Base-by-base conservation (phyloP, 2,329 filamentous ascomycete species). In the Xylaria sp. region DNA sequence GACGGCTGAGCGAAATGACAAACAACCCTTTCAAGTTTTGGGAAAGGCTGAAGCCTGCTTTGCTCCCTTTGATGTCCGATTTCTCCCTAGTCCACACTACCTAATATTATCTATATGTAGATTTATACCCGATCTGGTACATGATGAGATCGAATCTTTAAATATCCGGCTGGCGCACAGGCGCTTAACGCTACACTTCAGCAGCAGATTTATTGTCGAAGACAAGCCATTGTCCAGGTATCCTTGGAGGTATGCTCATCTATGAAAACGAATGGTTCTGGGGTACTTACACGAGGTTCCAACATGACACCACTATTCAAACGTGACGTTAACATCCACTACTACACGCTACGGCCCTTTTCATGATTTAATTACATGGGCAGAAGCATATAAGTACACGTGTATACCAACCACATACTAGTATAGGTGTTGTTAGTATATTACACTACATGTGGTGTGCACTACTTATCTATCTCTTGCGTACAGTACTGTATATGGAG, bases 121-220 rank as follows among this genome's bases (percentile, higher is more conserved):
- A 44, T 20, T 27, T 29, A 49, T 31, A 17, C 51, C 31, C 11
- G 42, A 57, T 47, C 27, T 36, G 22, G n/a, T 29, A 11, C 7
- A n/a, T 39, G 38, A 61, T 33, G 29, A 53, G n/a, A 36, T 36
- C 49, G 49, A 53, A 53, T 53, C 29, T 53, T n/a, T 7, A 50
- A 9, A 29, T 29, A 17, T 50, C 27, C 47, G 29, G n/a, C 25
- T 29, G 25, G 25, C 25, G 25, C 17, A 20, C 42, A 10, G 11
- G 7, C 20, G 22, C 33, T 7, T 31, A 31, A 31, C 29, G 7
- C 33, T 36, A 36, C 33, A 36, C 33, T 10, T 10, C 9, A 25
- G 11, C 20, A 9, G 42, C 27, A 33, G 27, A 33, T 20, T n/a
- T 42, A n/a, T 42, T n/a, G 15, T 42, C 13, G 47, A 50, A 17